Evolutionary conservation across 345 rosid genomes (phyloP).

Genomic region (Eucalyptus polybractea): DNA sequence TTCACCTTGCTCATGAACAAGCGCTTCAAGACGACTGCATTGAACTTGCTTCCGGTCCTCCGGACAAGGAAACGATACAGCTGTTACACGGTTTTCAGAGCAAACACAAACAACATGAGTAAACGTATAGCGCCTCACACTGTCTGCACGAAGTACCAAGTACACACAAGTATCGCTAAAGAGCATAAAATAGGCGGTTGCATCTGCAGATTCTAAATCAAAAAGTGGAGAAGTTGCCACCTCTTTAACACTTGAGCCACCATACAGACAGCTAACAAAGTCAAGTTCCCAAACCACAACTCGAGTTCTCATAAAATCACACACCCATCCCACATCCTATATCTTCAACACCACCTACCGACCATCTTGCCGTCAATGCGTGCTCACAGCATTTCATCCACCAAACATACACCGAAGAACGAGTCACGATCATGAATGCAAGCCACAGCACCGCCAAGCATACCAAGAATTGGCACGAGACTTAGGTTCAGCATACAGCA

Average conservation of each 20-base stretch:
- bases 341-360: neutral
- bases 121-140: neutral
- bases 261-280: neutral
- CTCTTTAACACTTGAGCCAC: neutral
- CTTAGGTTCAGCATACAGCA: neutral
- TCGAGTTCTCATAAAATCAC: neutral
- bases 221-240: neutral
- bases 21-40: conserved; percentile 65
- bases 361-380: neutral
- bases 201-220: neutral
- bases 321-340: neutral
- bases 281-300: neutral
- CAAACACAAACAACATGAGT: neutral
- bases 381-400: neutral
- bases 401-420: neutral
- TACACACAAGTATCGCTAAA: neutral
- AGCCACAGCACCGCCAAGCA: neutral
- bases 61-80: conserved; percentile 61
- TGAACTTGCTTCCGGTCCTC: conserved; percentile 64
- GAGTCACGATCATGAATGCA: neutral
- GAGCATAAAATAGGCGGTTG: neutral
- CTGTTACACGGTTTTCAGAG: neutral
- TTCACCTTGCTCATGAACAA: conserved; percentile 67
- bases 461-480: neutral
- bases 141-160: neutral